These are phyloP conservation scores for Hansenula lynferdii DNA, from an alignment of 1,139 yeast genomes.

Conservation along the genomic window DNA sequence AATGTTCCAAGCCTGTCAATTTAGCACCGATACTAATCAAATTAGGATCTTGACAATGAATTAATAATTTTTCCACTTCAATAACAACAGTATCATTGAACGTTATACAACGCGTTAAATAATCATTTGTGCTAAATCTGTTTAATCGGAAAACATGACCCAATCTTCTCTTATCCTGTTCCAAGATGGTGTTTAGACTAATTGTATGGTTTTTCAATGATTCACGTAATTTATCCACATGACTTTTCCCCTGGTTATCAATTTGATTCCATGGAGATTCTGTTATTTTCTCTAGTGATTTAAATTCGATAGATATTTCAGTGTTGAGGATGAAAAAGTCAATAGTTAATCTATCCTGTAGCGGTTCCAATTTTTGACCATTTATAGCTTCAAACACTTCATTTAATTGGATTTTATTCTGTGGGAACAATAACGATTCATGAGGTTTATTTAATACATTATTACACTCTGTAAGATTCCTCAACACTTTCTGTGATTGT, in stretches of 20 bases:
- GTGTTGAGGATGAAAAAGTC: slow-evolving; percentile 19
- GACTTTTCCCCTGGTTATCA: slow-evolving; percentile 25
- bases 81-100: slow-evolving; percentile 34
- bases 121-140: slow-evolving; percentile 24
- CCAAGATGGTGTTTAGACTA: slow-evolving; percentile 15
- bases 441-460: slow-evolving; percentile 17
- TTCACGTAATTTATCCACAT: slow-evolving; percentile 21
- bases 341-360: slow-evolving; percentile 15
- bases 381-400: slow-evolving; percentile 10
- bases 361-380: slow-evolving; percentile 8
- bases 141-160: slow-evolving; percentile 16
- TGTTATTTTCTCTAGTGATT: slow-evolving; percentile 15
- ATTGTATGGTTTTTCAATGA: slow-evolving; percentile 19
- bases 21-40: slow-evolving; percentile 38
- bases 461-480: slow-evolving; percentile 30
- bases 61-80: slow-evolving; percentile 34
- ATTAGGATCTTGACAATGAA: slow-evolving; percentile 41
- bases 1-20: slow-evolving; percentile 29
- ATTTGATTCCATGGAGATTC: slow-evolving; percentile 32
- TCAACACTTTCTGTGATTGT: slow-evolving; percentile 25
- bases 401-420: slow-evolving; percentile 10
- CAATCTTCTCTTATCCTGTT: slow-evolving; percentile 9
- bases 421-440: slow-evolving; percentile 16
- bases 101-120: slow-evolving; percentile 31
- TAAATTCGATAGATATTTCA: slow-evolving; percentile 20